These are phyloP conservation scores for Hymenoscyphus albidus DNA, from an alignment of 2,329 filamentous ascomycete species.

Conservation along the genomic window DNA sequence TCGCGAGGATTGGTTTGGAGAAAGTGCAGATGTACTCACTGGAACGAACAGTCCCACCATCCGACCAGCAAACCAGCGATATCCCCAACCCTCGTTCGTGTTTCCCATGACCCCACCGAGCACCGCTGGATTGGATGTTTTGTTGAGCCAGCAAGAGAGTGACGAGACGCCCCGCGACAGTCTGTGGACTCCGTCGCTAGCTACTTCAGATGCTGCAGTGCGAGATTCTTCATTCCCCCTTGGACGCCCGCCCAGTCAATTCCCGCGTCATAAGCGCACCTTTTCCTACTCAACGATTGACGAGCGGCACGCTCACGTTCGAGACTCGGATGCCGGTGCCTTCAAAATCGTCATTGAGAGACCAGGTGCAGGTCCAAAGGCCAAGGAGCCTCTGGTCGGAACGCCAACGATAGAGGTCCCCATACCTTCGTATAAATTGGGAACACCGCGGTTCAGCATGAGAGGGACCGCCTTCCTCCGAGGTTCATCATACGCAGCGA, in stretches of 20 bases:
- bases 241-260: conserved; percentile 2
- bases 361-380: conserved; percentile 60
- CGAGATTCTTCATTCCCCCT: conserved; percentile 32
- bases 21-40: conserved; percentile 23
- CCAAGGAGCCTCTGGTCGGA: conserved; percentile 43
- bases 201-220: conserved; percentile 40
- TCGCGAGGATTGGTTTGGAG: background rate
- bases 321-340: conserved; percentile 58
- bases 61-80: conserved; percentile 57
- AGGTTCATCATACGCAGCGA: conserved; percentile 74
- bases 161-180: conserved; percentile 29
- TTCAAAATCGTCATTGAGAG: conserved; percentile 80
- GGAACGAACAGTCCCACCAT: conserved; percentile 50
- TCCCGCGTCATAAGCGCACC: conserved; percentile 53
- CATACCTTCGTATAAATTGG: conserved; percentile 81
- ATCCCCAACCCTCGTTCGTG: conserved; percentile 56
- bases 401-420: conserved; percentile 63
- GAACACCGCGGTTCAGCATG: conserved; percentile 74
- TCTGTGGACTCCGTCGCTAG: conserved; percentile 33
- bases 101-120: conserved; percentile 59
- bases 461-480: conserved; percentile 73
- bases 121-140: conserved; percentile 52
- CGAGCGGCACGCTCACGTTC: conserved; percentile 52
- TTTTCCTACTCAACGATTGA: conserved; percentile 75
- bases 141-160: conserved; percentile 34